Evolutionary conservation across 208 protist genomes (phyloP).

Genomic region (Wallacemonas collosoma): DNA sequence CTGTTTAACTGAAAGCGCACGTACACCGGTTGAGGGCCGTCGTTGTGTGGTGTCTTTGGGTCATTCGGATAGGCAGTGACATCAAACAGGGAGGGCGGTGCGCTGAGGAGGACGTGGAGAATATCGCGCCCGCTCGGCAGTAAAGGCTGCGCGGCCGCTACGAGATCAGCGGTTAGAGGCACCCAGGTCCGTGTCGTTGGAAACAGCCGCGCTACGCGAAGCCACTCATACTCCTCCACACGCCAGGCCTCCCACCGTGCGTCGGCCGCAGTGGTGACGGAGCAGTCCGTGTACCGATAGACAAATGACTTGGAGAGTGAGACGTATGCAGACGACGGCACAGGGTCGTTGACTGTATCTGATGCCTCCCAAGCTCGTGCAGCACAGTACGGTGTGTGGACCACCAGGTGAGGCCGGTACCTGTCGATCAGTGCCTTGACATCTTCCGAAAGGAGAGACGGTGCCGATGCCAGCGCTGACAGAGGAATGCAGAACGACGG

Average conservation of each 20-base stretch:
- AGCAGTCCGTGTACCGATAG: background rate
- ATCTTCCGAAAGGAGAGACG: background rate
- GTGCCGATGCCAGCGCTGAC: conserved; percentile 24
- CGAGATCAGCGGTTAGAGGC: conserved; percentile 38
- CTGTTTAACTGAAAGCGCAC: conserved; percentile 53
- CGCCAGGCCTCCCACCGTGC: conserved; percentile 31
- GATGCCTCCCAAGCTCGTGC: background rate
- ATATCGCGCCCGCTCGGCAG: conserved; percentile 51
- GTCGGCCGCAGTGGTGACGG: background rate
- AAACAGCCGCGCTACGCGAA: conserved; percentile 76
- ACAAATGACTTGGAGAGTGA: background rate
- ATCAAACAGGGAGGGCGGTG: conserved; percentile 52
- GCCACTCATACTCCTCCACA: conserved; percentile 79
- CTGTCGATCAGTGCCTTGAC: background rate
- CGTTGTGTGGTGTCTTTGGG: too few relatives aligned
- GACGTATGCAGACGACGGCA: background rate
- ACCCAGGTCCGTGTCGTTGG: conserved; percentile 34
- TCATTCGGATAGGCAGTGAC: background rate
- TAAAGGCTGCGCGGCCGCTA: conserved; percentile 34
- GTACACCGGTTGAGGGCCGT: conserved; percentile 16
- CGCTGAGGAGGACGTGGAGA: conserved; percentile 76
- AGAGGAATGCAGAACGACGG: conserved; percentile 66
- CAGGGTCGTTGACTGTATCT: background rate
- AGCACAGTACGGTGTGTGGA: background rate
- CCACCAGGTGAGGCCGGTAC: background rate